These are phyloP conservation scores for Candida wancherniae DNA, from an alignment of 805 yeast genomes.

Conservation along the genomic window DNA sequence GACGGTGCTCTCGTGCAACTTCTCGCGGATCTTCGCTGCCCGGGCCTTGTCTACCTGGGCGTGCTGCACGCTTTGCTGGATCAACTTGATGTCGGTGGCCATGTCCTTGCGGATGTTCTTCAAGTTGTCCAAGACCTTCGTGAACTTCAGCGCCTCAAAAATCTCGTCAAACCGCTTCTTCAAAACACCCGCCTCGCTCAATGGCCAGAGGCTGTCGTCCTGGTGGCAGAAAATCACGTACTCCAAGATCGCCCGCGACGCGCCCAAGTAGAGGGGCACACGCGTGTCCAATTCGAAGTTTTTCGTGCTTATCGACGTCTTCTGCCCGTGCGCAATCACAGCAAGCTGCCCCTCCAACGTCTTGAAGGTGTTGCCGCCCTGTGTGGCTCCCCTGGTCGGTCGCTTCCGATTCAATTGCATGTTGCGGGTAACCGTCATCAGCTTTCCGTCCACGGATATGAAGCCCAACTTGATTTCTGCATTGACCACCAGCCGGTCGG, in stretches of 20 bases:
- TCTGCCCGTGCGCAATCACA: conserved; percentile 59
- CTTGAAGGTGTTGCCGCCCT: conserved; percentile 55
- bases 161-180: conserved; percentile 95
- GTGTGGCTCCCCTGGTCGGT: conserved; percentile 24
- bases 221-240: conserved; percentile 96
- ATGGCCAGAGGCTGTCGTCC: conserved; percentile 95
- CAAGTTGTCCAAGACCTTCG: conserved; percentile 80
- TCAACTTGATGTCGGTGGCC: conserved; percentile 65
- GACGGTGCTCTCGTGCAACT: conserved; percentile 38
- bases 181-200: conserved; percentile 81
- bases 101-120: conserved; percentile 74
- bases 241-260: conserved; percentile 79
- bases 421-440: conserved; percentile 83
- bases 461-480: conserved; percentile 92
- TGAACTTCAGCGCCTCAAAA: conserved; percentile 89
- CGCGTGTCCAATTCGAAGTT: conserved; percentile 78
- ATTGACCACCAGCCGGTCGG: conserved; percentile 68
- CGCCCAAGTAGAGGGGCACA: conserved; percentile 82
- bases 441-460: conserved; percentile 61
- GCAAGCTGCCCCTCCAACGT: conserved; percentile 87
- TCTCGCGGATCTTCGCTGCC: conserved; percentile 53
- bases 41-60: conserved; percentile 68
- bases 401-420: conserved; percentile 68
- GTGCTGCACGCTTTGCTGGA: conserved; percentile 77
- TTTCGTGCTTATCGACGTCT: conserved; percentile 72